Conservation (phyloP, 2,329 filamentous ascomycete species). For the Aurifilum marmelostoma region DNA sequence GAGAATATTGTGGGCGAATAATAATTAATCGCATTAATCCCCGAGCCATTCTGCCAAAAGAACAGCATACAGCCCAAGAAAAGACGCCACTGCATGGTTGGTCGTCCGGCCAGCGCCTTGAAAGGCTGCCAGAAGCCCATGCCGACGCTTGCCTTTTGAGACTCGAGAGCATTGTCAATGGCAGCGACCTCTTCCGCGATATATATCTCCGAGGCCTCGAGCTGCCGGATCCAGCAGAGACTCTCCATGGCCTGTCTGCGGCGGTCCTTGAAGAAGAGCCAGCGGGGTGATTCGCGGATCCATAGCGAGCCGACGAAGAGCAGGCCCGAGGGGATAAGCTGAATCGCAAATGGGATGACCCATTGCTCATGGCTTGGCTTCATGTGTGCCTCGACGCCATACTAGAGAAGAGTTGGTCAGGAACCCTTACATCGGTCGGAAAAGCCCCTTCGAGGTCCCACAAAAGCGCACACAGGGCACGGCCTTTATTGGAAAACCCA, state of each 20-base stretch:
- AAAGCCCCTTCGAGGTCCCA: too few relatives aligned
- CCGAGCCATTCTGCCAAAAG: constrained; percentile 68
- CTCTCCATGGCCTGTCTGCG: constrained; percentile 54
- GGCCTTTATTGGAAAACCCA: background rate
- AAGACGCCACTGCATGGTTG: constrained; percentile 60
- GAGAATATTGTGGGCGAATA: constrained; percentile 61
- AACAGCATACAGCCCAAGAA: constrained; percentile 67
- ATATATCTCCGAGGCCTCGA: constrained; percentile 55
- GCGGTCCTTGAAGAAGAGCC: constrained; percentile 59
- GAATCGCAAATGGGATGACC: constrained; percentile 56
- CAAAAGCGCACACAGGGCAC: background rate
- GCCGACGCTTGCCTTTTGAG: constrained; percentile 56
- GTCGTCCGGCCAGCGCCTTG: constrained; percentile 49
- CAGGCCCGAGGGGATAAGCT: constrained; percentile 57
- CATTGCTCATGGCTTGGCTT: constrained; percentile 42
- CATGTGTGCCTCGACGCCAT: constrained; percentile 33
- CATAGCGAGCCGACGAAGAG: constrained; percentile 52
- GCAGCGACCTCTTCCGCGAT: constrained; percentile 65
- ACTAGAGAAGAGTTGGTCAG: constrained; percentile 20
- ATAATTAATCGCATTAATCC: constrained; percentile 34
- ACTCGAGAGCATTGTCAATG: constrained; percentile 53
- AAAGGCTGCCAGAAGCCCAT: constrained; percentile 65
- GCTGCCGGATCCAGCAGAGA: constrained; percentile 59
- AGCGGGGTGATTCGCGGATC: constrained; percentile 61
- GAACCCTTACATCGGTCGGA: too few relatives aligned